Evolutionary conservation across 106 monocot genomes (phyloP).

Genomic region (Agapanthus africanus): DNA sequence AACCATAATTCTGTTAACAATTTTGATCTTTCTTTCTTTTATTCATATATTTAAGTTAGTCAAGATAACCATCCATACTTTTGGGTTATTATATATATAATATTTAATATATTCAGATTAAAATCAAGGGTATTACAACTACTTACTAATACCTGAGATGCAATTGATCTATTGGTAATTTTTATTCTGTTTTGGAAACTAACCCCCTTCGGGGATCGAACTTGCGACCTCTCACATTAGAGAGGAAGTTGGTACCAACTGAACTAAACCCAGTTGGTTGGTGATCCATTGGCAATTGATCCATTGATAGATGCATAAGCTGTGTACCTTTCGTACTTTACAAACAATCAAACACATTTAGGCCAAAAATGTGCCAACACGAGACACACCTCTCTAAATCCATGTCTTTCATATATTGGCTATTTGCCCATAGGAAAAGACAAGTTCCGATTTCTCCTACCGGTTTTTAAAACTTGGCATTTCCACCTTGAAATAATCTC

Average conservation of each 20-base stretch:
- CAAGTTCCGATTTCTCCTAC: background rate
- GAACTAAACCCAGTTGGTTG: too few relatives aligned
- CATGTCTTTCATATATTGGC: background rate
- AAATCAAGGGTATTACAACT: too few relatives aligned
- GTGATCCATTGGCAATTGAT: too few relatives aligned
- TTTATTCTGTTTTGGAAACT: background rate
- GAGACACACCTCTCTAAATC: background rate
- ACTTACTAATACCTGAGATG: background rate
- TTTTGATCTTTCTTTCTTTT: too few relatives aligned
- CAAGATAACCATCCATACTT: too few relatives aligned
- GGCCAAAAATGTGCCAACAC: background rate
- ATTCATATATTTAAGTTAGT: too few relatives aligned
- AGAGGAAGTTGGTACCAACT: too few relatives aligned
- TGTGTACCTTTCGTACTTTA: background rate
- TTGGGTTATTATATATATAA: too few relatives aligned
- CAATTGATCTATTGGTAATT: background rate
- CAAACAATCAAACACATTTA: background rate
- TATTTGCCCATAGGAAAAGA: background rate
- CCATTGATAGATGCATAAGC: background rate
- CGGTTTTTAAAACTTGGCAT: background rate
- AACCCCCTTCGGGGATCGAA: too few relatives aligned
- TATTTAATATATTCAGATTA: too few relatives aligned
- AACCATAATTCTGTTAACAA: too few relatives aligned
- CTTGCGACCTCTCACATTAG: too few relatives aligned
- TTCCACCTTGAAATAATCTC: background rate